phyloP scores from a whole-genome alignment of 1,139 yeast genomes.

The Taiozyma sp. region DNA sequence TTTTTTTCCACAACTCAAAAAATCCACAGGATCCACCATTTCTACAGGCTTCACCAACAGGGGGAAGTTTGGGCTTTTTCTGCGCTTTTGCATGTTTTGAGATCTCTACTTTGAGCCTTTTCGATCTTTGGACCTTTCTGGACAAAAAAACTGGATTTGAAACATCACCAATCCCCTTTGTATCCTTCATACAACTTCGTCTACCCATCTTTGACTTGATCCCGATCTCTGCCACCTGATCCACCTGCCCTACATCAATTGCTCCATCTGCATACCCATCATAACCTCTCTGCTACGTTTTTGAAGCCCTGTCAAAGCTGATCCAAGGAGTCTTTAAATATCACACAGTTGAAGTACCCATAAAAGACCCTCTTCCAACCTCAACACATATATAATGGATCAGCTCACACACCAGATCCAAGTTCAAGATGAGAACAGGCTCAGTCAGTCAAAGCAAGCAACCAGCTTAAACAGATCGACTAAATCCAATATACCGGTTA shows the following conservation, averaged over 20 bases:
- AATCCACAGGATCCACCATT: no score
- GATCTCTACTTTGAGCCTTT: neutral
- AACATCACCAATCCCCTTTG: neutral
- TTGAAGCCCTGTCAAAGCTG: neutral
- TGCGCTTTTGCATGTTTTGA: neutral
- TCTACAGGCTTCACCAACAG: neutral
- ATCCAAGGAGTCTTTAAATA: neutral
- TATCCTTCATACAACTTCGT: neutral
- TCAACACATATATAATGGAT: constrained; percentile 7
- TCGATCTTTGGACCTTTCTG: neutral
- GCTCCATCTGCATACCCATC: neutral
- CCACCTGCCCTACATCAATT: neutral
- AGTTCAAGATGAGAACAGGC: constrained; percentile 16
- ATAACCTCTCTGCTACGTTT: neutral
- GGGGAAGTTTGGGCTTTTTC: neutral
- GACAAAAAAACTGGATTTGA: neutral
- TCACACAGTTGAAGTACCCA: neutral
- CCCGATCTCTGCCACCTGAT: neutral
- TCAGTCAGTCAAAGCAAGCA: constrained; percentile 6
- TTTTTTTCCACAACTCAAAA: neutral
- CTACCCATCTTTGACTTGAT: neutral
- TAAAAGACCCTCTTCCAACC: no score
- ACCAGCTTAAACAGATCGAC: constrained; percentile 2
- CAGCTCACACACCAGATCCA: constrained; percentile 10
- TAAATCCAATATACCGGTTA: constrained; percentile 22